Evolutionary conservation across 495 filamentous ascomycete genomes (phyloP).

Genomic region (Xylaria acuta): DNA sequence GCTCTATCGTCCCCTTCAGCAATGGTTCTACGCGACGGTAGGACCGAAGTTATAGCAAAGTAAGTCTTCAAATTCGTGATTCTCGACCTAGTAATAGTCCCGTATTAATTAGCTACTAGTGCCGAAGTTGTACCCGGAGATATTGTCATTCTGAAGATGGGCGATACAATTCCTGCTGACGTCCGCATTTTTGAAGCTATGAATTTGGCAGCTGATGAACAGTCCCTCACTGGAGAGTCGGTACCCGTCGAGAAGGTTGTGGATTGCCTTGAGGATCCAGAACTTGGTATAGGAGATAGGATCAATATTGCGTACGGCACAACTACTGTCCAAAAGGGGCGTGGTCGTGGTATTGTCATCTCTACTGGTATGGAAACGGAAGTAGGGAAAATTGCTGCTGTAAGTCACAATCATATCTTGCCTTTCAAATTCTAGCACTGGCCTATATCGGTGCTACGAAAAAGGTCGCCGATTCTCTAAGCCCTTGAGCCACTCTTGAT

Average conservation of each 20-base stretch:
- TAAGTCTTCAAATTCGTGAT: conserved; percentile 33
- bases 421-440: conserved; percentile 47
- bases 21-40: conserved; percentile 74
- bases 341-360: conserved; percentile 69
- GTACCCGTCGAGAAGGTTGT: conserved; percentile 62
- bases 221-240: conserved; percentile 74
- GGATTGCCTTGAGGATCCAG: conserved; percentile 49
- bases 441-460: not conserved
- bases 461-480: not conserved
- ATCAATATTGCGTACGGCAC: conserved; percentile 74
- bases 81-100: not conserved
- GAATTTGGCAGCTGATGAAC: conserved; percentile 77
- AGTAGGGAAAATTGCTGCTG: conserved; percentile 80
- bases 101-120: conserved; percentile 44
- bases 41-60: conserved; percentile 66
- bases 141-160: conserved; percentile 78
- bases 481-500: not conserved
- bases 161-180: conserved; percentile 84
- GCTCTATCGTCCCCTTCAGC: conserved; percentile 81
- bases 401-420: conserved; percentile 34
- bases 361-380: conserved; percentile 82
- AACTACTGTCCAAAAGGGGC: conserved; percentile 70
- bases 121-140: conserved; percentile 83
- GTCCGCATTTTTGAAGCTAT: conserved; percentile 76
- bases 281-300: conserved; percentile 68